Evolutionary conservation across 495 filamentous ascomycete genomes (phyloP).

Genomic region (Aspergillus ostianus): DNA sequence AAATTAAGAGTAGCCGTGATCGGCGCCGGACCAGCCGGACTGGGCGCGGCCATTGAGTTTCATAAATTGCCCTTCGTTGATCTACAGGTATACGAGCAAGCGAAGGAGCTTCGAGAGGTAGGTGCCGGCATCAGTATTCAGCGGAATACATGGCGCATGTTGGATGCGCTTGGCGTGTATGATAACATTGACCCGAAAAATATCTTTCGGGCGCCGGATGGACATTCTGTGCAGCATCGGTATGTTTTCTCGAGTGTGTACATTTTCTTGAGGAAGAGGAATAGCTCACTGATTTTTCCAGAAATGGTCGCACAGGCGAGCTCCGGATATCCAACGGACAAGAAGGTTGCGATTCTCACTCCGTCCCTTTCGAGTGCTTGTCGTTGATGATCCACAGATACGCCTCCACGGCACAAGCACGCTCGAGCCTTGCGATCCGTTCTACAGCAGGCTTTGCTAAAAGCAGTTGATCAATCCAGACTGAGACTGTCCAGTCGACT

Average conservation of each 20-base stretch:
- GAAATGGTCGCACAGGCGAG: conserved; percentile 22
- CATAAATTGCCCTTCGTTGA: conserved; percentile 43
- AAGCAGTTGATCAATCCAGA: conserved; percentile 16
- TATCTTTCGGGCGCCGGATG: conserved; percentile 21
- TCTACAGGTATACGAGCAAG: conserved; percentile 49
- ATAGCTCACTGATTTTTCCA: background rate
- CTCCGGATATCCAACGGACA: conserved; percentile 15
- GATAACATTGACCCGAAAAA: conserved; percentile 19
- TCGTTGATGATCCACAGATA: conserved; percentile 3
- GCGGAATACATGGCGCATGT: conserved; percentile 27
- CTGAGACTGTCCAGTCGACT: conserved; percentile 18
- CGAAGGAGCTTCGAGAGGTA: conserved; percentile 43
- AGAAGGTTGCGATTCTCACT: conserved; percentile 1
- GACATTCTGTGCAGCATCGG: conserved; percentile 24
- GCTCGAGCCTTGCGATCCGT: conserved; percentile 23
- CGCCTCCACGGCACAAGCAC: conserved; percentile 15
- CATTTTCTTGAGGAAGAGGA: too few species aligned
- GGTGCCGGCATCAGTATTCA: conserved; percentile 49
- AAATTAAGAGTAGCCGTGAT: conserved; percentile 36
- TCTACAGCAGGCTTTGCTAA: conserved; percentile 26
- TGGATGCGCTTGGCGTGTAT: conserved; percentile 22
- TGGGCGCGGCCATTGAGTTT: conserved; percentile 49
- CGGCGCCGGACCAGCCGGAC: conserved; percentile 48
- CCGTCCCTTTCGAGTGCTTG: background rate
- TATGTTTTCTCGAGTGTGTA: conserved; percentile 1